Conservation (phyloP, 495 filamentous ascomycete species). For the Neurospora sublineolata region DNA sequence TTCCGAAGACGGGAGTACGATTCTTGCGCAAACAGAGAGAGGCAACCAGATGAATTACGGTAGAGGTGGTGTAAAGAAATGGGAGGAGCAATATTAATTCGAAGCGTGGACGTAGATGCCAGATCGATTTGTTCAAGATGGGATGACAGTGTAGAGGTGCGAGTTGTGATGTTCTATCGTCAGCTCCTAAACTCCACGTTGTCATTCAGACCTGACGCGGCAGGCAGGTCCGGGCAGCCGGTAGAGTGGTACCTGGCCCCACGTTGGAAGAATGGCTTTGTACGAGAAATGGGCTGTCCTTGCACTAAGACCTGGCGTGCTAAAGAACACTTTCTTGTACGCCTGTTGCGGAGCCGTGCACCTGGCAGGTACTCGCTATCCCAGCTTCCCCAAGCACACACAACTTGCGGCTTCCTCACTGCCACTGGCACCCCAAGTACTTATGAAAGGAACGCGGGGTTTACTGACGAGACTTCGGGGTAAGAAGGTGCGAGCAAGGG, state of each 20-base stretch:
- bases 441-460: not conserved
- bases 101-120: not conserved
- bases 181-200: conserved; percentile 23
- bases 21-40: not conserved
- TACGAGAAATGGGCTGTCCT: not conserved
- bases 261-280: not conserved
- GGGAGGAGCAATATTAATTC: not conserved
- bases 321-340: not conserved
- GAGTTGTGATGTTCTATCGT: not conserved
- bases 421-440: not conserved
- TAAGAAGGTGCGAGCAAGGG: not conserved
- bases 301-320: not conserved
- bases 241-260: not conserved
- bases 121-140: not conserved
- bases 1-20: not conserved
- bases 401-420: not conserved
- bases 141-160: not conserved
- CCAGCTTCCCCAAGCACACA: not conserved
- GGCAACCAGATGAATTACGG: not conserved
- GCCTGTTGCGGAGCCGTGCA: not conserved
- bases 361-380: not conserved
- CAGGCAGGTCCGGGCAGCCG: not conserved
- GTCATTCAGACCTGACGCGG: conserved; percentile 11
- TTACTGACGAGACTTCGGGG: not conserved
- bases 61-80: not conserved